These are phyloP conservation scores for Cercophora newfieldiana DNA, from an alignment of 495 filamentous ascomycete species.

Conservation along the genomic window DNA sequence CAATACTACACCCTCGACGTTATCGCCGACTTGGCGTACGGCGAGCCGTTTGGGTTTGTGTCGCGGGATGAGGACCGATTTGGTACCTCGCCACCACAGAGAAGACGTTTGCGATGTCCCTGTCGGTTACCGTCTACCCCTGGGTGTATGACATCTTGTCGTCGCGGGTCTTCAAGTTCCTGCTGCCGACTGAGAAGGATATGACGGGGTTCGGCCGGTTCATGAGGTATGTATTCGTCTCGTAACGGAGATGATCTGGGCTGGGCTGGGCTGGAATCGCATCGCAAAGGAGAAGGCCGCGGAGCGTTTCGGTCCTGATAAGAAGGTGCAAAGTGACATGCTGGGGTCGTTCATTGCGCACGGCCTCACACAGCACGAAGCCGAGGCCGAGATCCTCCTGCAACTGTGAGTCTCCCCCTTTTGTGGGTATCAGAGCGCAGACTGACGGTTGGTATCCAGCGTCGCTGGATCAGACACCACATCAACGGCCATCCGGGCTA, in stretches of 20 bases:
- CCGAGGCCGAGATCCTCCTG: constrained; percentile 39
- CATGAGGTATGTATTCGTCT: constrained; percentile 18
- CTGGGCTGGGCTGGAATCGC: not conserved
- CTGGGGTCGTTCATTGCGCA: constrained; percentile 41
- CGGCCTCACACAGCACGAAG: constrained; percentile 41
- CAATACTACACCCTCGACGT: constrained; percentile 25
- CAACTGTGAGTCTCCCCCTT: constrained; percentile 22
- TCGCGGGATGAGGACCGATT: constrained; percentile 28
- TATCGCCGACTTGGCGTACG: constrained; percentile 29
- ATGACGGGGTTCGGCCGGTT: constrained; percentile 25
- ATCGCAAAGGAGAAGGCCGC: constrained; percentile 26
- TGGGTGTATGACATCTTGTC: constrained; percentile 17
- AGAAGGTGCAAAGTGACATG: constrained; percentile 34
- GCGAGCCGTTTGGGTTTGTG: constrained; percentile 37
- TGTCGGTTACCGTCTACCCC: constrained; percentile 16
- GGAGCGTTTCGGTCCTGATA: constrained; percentile 30
- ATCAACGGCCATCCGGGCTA: constrained; percentile 54
- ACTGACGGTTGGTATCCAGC: not conserved
- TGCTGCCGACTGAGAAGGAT: constrained; percentile 23
- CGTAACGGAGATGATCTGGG: not conserved
- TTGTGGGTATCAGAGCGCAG: not conserved
- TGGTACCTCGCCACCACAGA: constrained; percentile 26
- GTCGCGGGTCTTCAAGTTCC: constrained; percentile 16
- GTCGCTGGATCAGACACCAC: constrained; percentile 57
- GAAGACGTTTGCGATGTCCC: constrained; percentile 20